These are phyloP conservation scores for Carpinus viminea DNA, from an alignment of 306 rosid species.

Conservation along the genomic window DNA sequence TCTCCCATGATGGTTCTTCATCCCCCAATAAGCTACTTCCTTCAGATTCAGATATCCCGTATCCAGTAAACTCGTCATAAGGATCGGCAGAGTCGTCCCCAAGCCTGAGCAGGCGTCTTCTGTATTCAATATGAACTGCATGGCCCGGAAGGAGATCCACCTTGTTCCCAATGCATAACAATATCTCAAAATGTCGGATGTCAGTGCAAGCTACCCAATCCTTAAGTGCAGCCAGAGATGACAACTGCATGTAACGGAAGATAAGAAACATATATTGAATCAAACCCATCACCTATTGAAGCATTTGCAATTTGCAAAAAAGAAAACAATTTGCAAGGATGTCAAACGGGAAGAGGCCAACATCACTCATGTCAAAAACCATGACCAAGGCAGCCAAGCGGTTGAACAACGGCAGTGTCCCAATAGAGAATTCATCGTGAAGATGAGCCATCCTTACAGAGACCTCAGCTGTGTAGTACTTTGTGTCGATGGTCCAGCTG, in stretches of 20 bases:
- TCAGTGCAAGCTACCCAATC: conserved; percentile 66
- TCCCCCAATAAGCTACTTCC: conserved; percentile 74
- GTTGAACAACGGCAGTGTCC: conserved; percentile 44
- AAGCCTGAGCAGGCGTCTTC: conserved; percentile 55
- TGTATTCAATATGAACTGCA: conserved; percentile 76
- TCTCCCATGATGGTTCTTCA: conserved; percentile 53
- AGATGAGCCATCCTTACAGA: conserved; percentile 75
- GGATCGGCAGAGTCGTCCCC: conserved; percentile 47
- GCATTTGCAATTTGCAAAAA: background rate
- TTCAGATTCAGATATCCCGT: conserved; percentile 80
- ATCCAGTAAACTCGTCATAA: conserved; percentile 43
- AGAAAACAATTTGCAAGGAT: conserved; percentile 3
- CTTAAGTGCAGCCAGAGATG: conserved; percentile 61
- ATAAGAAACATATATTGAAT: conserved; percentile 14
- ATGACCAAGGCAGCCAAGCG: conserved; percentile 71
- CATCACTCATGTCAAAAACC: conserved; percentile 83
- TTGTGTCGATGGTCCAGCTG: conserved; percentile 83
- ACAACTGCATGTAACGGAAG: conserved; percentile 48
- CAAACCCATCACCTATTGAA: conserved; percentile 8
- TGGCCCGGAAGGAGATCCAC: conserved; percentile 78
- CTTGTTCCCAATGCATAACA: conserved; percentile 87
- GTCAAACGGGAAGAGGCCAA: conserved; percentile 36
- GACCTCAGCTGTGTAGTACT: conserved; percentile 83
- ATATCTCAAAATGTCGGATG: conserved; percentile 69
- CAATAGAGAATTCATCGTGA: conserved; percentile 53